Conservation (phyloP, 2,329 filamentous ascomycete genomes). For the Zasmidium citrigriseum region DNA sequence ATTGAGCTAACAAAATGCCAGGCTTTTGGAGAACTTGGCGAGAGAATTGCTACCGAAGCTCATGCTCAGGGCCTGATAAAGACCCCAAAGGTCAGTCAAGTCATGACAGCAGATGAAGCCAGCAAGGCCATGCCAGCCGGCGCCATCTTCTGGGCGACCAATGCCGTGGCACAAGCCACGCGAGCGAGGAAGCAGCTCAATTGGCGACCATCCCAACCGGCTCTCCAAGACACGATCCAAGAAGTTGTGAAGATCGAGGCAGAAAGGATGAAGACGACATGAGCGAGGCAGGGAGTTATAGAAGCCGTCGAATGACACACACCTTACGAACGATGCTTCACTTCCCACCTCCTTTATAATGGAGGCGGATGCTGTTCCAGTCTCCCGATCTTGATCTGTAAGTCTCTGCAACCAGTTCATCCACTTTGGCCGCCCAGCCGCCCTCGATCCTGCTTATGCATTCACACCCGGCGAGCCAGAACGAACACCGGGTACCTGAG, state of each 20-base stretch:
- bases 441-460: too few species aligned
- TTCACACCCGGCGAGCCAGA: too few species aligned
- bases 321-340: too few species aligned
- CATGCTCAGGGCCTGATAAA: slow-evolving; percentile 55
- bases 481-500: too few species aligned
- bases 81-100: slow-evolving; percentile 7
- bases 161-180: slow-evolving; percentile 56
- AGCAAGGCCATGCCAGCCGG: slow-evolving; percentile 47
- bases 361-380: too few species aligned
- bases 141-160: slow-evolving; percentile 57
- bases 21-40: slow-evolving; percentile 33
- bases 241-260: slow-evolving; percentile 54
- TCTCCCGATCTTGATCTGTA: too few species aligned
- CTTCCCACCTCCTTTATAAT: too few species aligned
- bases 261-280: slow-evolving; percentile 13
- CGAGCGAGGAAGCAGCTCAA: slow-evolving; percentile 57
- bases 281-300: too few species aligned
- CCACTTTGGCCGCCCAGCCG: too few species aligned
- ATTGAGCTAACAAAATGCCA: not conserved
- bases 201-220: slow-evolving; percentile 52
- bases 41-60: slow-evolving; percentile 44
- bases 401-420: too few species aligned
- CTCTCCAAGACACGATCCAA: slow-evolving; percentile 30
- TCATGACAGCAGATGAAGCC: slow-evolving; percentile 37
- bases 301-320: too few species aligned